Conservation (phyloP, 768 basidiomycete genomes). For the Mycena rosella region DNA sequence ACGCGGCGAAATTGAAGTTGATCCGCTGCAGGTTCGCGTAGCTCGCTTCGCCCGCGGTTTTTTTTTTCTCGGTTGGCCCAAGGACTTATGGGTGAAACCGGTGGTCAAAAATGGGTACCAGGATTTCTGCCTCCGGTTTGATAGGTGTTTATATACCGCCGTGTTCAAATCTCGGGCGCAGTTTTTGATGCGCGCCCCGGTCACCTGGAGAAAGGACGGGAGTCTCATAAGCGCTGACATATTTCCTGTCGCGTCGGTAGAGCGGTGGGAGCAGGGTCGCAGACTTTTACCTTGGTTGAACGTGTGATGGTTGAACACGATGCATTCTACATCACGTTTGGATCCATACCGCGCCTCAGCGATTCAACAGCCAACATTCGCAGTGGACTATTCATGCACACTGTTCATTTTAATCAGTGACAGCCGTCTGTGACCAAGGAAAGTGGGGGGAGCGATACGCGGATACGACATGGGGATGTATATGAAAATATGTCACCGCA, state of each 20-base stretch:
- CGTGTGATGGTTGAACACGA: too few relatives aligned
- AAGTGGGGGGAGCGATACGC: too few relatives aligned
- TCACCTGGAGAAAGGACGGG: constrained; percentile 1
- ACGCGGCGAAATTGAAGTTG: too few relatives aligned
- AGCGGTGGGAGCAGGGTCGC: too few relatives aligned
- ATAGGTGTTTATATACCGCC: constrained; percentile 15
- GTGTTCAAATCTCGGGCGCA: too few relatives aligned
- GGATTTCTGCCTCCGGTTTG: constrained; percentile 16
- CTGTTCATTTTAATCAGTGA: constrained; percentile 26
- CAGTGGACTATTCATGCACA: constrained; percentile 12
- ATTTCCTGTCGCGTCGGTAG: constrained; percentile 4
- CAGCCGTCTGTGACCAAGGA: constrained; percentile 5
- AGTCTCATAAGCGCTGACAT: constrained; percentile 11
- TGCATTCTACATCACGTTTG: not conserved
- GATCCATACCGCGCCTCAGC: too few relatives aligned
- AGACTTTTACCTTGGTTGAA: too few relatives aligned
- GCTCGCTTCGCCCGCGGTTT: not conserved
- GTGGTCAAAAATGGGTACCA: too few relatives aligned
- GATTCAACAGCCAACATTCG: not conserved
- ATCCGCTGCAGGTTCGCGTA: constrained; percentile 7
- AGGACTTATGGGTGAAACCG: constrained; percentile 26
- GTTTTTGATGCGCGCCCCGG: too few relatives aligned
- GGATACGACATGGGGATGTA: not conserved
- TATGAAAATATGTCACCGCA: too few relatives aligned
- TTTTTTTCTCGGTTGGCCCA: constrained; percentile 12